These are phyloP conservation scores for Trichoderma sp. DNA, from an alignment of 2,329 filamentous ascomycete genomes.

Conservation along the genomic window DNA sequence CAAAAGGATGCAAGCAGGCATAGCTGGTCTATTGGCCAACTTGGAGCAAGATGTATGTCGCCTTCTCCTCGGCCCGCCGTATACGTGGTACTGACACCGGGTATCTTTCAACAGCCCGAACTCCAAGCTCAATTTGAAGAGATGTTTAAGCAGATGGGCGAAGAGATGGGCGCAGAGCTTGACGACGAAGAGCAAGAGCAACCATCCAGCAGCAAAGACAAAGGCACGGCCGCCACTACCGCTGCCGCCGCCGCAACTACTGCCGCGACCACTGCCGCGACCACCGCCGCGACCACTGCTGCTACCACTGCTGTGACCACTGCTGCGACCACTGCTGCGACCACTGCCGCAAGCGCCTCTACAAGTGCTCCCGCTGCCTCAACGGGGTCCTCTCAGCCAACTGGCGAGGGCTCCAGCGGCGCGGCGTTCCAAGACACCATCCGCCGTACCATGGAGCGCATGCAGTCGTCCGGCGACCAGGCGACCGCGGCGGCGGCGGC, in stretches of 20 bases:
- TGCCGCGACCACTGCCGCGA: constrained; percentile 19
- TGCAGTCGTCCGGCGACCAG: constrained; percentile 84
- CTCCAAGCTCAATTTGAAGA: constrained; percentile 77
- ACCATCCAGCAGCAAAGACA: neutral
- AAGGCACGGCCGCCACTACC: neutral
- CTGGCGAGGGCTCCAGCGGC: constrained; percentile 28
- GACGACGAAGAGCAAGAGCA: constrained; percentile 21
- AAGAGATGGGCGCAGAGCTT: constrained; percentile 56
- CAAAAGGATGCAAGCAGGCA: constrained; percentile 81
- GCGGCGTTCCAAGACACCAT: constrained; percentile 86
- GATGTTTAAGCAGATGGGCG: constrained; percentile 70
- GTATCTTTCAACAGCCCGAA: constrained; percentile 48
- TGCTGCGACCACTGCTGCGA: constrained; percentile 19
- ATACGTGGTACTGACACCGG: neutral
- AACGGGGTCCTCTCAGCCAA: constrained; percentile 23
- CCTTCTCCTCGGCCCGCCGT: neutral
- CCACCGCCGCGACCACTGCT: constrained; percentile 29
- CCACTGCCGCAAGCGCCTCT: constrained; percentile 27
- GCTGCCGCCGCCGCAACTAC: neutral
- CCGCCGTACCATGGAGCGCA: constrained; percentile 88
- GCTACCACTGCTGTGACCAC: no score
- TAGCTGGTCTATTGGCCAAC: constrained; percentile 77
- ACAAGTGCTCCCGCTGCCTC: constrained; percentile 17
- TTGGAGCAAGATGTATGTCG: constrained; percentile 56
- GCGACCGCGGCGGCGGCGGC: constrained; percentile 75